Evolutionary conservation across 73 alveolate species (phyloP), one percentile per base, ranked within the genome.

Genomic region (Uronychia binucleata): DNA sequence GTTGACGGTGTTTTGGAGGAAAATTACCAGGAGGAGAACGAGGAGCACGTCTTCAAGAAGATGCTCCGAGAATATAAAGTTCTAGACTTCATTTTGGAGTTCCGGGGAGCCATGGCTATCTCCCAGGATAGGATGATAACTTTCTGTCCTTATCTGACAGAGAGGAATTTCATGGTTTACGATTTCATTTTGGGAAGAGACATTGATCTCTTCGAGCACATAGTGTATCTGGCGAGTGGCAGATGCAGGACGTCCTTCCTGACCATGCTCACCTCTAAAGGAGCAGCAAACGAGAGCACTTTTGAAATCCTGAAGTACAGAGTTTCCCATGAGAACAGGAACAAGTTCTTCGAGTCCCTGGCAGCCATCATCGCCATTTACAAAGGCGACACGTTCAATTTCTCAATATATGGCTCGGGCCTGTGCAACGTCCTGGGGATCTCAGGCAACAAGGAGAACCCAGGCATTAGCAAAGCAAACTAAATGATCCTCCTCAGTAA

Each of bases 151-250:
- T 46, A 46, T 46, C 5, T 46, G 67, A 19, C 19, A 19, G 67
- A 46, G 19, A 46, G 67, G 67, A 46, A 46, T 11, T 46, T 46
- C 67, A 46, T 11, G 19, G 19, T 46, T 11, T 11, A 46, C n/a
- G 67, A 46, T 46, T 46, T 11, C 19, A 46, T 46, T 46, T 46
- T 46, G 67, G 67, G 19, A 5, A 46, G 67, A 46, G 67, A 46
- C 67, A 46, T 75, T 27, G 59, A 75, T 75, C n/a, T 75, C 1
- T 26, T 75, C n/a, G 81, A 75, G 30, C 81, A 75, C 8, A 26
- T 75, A 5, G 30, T 75, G 1, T 75, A 28, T 30, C 58, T 75
- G 8, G 81, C 81, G 5, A 26, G 57, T 26, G 81, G 81, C 19
- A 75, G 81, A 75, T 8, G 28, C 1, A 75, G 32, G 58, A 28